Base-by-base conservation (phyloP, 2,329 filamentous ascomycete species). In the Microsporum audouinii region DNA sequence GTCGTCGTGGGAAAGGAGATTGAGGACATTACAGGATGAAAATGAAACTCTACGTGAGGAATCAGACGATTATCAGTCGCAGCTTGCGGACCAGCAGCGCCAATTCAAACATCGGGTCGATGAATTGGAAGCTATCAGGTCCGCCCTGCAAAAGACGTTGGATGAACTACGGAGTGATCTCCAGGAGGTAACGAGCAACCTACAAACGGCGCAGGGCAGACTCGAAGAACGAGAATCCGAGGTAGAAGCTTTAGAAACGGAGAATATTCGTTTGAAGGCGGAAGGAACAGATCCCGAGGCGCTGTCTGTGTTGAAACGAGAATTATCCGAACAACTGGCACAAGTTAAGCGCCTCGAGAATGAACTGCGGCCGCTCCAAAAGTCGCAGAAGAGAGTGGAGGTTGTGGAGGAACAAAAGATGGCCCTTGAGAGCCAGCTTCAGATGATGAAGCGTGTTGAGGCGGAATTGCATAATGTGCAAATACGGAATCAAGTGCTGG, bases 361-460 rank as follows among this genome's bases (percentile, higher is more conserved):
- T 0, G 92, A 99, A 71, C 76, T 99, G 39, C 89, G 88, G 67
- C 87, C 91, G 66, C 80, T 95, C 41, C 86, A 91, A 12, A 88
- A 91, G 66, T 77, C 87, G 2, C 86, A 91, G 71, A 92, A 89
- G 74, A 89, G 88, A n/a, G 86, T 96, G 1, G 89, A 96, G 69
- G 83, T 99, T 1, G 88, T 97, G 0, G 91, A 99, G 71, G 94
- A 99, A 72, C 91, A 99, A 77, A 97, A 97, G 78, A 82, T 89
- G 64, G 84, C 85, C 0, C 76, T 99, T 27, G 87, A 94, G 72
- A 84, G 86, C 36, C 89, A 85, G 69, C 72, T 99, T 1, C 85
- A 89, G 63, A 79, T 87, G 41, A 87, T 92, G 73, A 84, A 89
- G 61, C 80, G 83, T 10, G 69, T 96, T 7, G 85, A 94, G 68